phyloP scores from a whole-genome alignment of 73 alveolate genomes.

The Blepharisma stoltei region DNA sequence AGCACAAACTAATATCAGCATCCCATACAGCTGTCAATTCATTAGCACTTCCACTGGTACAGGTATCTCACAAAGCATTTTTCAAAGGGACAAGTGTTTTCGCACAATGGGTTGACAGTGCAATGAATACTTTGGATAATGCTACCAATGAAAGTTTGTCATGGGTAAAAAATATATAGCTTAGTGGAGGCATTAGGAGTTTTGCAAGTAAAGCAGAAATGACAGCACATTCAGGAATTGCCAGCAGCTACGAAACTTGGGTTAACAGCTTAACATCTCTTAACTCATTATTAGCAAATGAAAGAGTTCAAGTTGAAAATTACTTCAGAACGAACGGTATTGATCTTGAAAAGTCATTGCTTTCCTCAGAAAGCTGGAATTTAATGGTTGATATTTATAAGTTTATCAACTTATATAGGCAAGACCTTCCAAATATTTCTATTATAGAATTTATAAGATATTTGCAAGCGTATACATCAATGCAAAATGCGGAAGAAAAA shows the following conservation, averaged over 20 bases:
- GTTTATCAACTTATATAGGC: background rate
- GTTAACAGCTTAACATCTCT: background rate
- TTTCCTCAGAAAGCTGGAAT: background rate
- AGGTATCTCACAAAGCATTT: background rate
- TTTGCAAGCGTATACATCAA: background rate
- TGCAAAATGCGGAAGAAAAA: background rate
- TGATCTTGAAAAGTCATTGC: too few species aligned
- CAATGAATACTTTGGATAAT: background rate
- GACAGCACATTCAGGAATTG: background rate
- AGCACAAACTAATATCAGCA: background rate
- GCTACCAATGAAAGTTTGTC: background rate
- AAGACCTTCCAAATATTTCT: background rate
- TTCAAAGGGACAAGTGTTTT: background rate
- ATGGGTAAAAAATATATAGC: background rate
- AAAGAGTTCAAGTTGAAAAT: background rate
- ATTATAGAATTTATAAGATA: background rate
- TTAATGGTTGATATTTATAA: background rate
- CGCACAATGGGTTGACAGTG: background rate
- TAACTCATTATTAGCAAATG: background rate
- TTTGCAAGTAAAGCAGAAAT: background rate
- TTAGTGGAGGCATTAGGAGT: background rate
- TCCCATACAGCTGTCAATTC: conserved; percentile 14
- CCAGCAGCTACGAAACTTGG: background rate
- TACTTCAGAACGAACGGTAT: too few species aligned
- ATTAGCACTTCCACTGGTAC: background rate